phyloP scores from a whole-genome alignment of 108 stramenopile species.

The Nannochloropsis oceanica region DNA sequence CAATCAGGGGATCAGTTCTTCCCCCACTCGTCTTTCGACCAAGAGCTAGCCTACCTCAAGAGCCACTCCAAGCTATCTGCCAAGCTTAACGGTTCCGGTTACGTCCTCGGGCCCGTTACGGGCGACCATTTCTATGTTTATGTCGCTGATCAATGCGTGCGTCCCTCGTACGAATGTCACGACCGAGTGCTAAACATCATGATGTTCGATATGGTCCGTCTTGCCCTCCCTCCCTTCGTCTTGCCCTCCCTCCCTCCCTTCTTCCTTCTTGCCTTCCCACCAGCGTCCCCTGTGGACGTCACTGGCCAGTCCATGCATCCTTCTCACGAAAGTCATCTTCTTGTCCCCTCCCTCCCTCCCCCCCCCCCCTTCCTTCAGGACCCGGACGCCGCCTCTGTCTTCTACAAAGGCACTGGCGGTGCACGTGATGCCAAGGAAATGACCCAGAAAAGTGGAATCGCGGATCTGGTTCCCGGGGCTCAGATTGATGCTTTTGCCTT shows the following conservation, averaged over 20 bases:
- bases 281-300: background rate
- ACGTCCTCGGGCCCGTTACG: slow-evolving; percentile 94
- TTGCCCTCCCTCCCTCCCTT: background rate
- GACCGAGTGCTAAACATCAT: slow-evolving; percentile 96
- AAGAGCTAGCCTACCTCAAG: slow-evolving; percentile 78
- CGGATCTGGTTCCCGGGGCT: slow-evolving; percentile 81
- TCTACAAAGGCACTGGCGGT: slow-evolving; percentile 42
- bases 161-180: slow-evolving; percentile 52
- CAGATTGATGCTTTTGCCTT: slow-evolving; percentile 66
- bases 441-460: slow-evolving; percentile 57
- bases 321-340: no score
- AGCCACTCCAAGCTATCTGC: slow-evolving; percentile 67
- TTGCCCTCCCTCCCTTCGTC: background rate
- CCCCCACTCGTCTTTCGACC: slow-evolving; percentile 64
- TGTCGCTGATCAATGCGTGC: slow-evolving; percentile 91
- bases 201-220: slow-evolving; percentile 88
- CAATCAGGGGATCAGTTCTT: slow-evolving; percentile 30
- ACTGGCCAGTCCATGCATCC: background rate
- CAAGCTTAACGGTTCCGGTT: slow-evolving; percentile 77
- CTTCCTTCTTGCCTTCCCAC: background rate
- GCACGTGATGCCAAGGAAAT: slow-evolving; percentile 24
- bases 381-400: slow-evolving; percentile 59
- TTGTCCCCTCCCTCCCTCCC: background rate
- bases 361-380: slow-evolving; percentile 24
- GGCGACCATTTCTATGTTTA: slow-evolving; percentile 99